Conservation (phyloP, 1,284 basidiomycete genomes). For the Ustilago esculenta region DNA sequence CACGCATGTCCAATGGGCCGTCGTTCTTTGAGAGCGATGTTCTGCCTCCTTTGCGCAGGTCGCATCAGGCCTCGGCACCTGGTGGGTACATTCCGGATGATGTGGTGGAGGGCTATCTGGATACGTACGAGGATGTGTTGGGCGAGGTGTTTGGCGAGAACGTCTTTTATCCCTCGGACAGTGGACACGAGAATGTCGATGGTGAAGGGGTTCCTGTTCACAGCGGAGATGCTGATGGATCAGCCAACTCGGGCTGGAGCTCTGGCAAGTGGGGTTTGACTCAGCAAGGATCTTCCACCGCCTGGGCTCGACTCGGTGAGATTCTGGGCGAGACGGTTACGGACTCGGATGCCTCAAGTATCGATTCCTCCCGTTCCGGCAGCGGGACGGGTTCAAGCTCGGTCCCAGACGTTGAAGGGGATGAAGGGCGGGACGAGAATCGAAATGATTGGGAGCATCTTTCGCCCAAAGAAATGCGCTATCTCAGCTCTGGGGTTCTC, state of each 20-base stretch:
- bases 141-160: slow-evolving; percentile 69
- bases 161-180: slow-evolving; percentile 28
- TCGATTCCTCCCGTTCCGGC: slow-evolving; percentile 12
- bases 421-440: slow-evolving; percentile 45
- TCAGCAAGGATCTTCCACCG: slow-evolving; percentile 52
- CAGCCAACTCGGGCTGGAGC: slow-evolving; percentile 43
- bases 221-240: slow-evolving; percentile 8
- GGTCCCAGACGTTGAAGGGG: slow-evolving; percentile 12
- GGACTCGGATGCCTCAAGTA: slow-evolving; percentile 16
- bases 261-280: slow-evolving; percentile 58
- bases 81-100: slow-evolving; percentile 70
- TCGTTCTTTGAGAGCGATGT: slow-evolving; percentile 69
- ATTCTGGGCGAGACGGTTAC: slow-evolving; percentile 51
- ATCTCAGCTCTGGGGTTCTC: slow-evolving; percentile 42
- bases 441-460: slow-evolving; percentile 64
- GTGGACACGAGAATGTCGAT: slow-evolving; percentile 5
- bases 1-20: slow-evolving; percentile 20
- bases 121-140: slow-evolving; percentile 71
- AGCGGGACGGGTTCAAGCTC: neutral
- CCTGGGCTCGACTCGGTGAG: slow-evolving; percentile 60
- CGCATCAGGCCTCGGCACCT: slow-evolving; percentile 64
- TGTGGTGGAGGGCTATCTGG: slow-evolving; percentile 71
- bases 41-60: slow-evolving; percentile 69
- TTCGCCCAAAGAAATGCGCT: slow-evolving; percentile 62
- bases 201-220: neutral